Evolutionary conservation across 2,329 filamentous ascomycete species (phyloP).

Genomic region (Chaetomium strumarium): DNA sequence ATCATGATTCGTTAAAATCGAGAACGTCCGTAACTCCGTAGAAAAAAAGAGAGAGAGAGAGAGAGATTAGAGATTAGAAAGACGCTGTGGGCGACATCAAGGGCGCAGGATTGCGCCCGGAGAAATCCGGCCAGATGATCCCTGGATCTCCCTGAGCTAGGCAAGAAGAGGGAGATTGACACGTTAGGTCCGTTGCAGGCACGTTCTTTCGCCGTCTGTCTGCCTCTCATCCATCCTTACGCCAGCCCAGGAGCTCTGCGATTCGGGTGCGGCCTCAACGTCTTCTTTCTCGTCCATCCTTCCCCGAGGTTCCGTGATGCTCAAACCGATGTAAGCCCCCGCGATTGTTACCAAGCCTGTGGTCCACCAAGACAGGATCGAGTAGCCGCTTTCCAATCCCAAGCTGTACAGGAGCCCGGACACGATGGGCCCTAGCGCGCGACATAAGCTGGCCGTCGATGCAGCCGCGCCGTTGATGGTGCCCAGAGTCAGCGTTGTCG

Average conservation of each 20-base stretch:
- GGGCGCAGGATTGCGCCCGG: background rate
- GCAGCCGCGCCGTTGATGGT: slow-evolving; percentile 90
- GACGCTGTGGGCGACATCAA: background rate
- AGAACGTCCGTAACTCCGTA: background rate
- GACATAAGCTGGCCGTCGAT: slow-evolving; percentile 81
- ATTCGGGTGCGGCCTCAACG: slow-evolving; percentile 9
- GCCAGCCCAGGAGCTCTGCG: background rate
- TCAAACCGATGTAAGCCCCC: slow-evolving; percentile 69
- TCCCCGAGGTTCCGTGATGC: slow-evolving; percentile 61
- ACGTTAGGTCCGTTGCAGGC: background rate
- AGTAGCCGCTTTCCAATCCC: slow-evolving; percentile 74
- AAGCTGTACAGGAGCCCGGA: slow-evolving; percentile 79
- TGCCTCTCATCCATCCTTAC: background rate
- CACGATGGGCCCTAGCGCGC: slow-evolving; percentile 82
- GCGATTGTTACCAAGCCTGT: slow-evolving; percentile 69
- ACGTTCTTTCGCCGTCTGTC: background rate
- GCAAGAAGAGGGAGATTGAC: too few relatives aligned
- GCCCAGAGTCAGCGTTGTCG: slow-evolving; percentile 76
- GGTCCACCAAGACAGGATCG: slow-evolving; percentile 90
- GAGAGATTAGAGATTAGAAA: too few relatives aligned
- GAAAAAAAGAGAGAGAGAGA: too few relatives aligned
- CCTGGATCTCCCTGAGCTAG: background rate
- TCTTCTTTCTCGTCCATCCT: slow-evolving; percentile 36
- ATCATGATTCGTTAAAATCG: slow-evolving; percentile 1
- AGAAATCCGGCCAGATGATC: slow-evolving; percentile 1